Conservation (phyloP, 306 rosid species). For the Senna siamea region DNA sequence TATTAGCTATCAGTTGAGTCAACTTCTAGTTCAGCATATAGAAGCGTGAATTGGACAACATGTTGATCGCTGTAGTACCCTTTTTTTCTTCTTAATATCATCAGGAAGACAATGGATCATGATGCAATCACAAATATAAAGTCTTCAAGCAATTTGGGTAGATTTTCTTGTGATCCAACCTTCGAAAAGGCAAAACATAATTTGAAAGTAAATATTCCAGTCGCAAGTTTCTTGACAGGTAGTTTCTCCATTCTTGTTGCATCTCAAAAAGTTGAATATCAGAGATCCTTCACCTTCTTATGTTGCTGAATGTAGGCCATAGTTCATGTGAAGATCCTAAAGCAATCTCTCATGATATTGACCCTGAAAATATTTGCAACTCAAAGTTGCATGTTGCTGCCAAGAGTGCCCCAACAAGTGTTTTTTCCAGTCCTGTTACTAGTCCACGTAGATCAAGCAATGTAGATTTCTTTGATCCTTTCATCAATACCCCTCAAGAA, state of each 20-base stretch:
- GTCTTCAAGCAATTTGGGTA: conserved; percentile 42
- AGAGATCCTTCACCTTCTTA: conserved; percentile 25
- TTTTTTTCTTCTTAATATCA: conserved; percentile 9
- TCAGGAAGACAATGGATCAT: conserved; percentile 57
- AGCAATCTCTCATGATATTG: conserved; percentile 45
- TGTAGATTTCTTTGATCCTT: conserved; percentile 47
- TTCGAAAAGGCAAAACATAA: conserved; percentile 26
- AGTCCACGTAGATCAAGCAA: conserved; percentile 74
- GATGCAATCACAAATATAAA: conserved; percentile 32
- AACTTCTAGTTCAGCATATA: not conserved
- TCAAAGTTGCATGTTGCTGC: conserved; percentile 45
- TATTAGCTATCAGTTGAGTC: not conserved
- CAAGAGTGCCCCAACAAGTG: conserved; percentile 86
- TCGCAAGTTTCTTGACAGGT: conserved; percentile 30
- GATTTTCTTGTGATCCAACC: conserved; percentile 39
- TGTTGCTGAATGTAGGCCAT: conserved; percentile 42
- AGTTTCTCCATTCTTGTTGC: conserved; percentile 33
- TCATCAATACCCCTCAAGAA: conserved; percentile 40
- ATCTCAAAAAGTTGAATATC: conserved; percentile 33
- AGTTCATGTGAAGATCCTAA: conserved; percentile 41
- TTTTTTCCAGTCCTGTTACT: conserved; percentile 68
- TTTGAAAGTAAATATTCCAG: conserved; percentile 44
- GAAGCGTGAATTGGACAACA: not conserved
- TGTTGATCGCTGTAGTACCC: conserved; percentile 1
- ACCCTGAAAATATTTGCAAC: conserved; percentile 38